Evolutionary conservation across 176 grass and related monocot genomes (phyloP).

Genomic region (Pontederia crassipes): DNA sequence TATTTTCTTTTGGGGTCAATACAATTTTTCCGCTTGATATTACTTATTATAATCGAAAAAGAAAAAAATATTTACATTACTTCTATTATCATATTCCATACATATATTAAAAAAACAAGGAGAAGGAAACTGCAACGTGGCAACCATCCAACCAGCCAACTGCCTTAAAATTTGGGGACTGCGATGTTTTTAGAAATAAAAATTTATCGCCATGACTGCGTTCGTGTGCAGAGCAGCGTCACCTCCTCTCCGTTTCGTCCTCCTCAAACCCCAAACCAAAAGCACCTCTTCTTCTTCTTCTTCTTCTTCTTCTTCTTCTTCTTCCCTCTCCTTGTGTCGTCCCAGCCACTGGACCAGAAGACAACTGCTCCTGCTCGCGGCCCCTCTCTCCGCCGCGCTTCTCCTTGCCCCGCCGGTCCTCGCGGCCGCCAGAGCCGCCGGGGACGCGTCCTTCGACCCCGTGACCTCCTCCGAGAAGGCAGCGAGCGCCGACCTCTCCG

Average conservation of each 20-base stretch:
- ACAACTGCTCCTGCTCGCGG: conserved; percentile 24
- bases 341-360: conserved; percentile 23
- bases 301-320: not conserved
- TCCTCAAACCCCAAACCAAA: not conserved
- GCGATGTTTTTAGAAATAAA: not conserved
- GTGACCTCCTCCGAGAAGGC: conserved; percentile 35
- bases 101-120: too few species aligned
- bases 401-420: not conserved
- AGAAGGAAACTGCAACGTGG: too few species aligned
- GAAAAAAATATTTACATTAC: too few species aligned
- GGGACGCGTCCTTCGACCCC: conserved; percentile 32
- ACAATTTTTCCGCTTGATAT: too few species aligned
- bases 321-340: conserved; percentile 10
- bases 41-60: too few species aligned
- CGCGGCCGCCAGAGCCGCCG: not conserved
- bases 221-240: too few species aligned
- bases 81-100: too few species aligned
- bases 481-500: conserved; percentile 41
- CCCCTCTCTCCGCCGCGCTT: conserved; percentile 29
- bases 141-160: too few species aligned
- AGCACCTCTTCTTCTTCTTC: conserved; percentile 2
- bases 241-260: too few species aligned
- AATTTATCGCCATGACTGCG: too few species aligned
- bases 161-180: not conserved
- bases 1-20: too few species aligned